Conservation (phyloP, 345 rosid species). For the Cardamine occulta region DNA sequence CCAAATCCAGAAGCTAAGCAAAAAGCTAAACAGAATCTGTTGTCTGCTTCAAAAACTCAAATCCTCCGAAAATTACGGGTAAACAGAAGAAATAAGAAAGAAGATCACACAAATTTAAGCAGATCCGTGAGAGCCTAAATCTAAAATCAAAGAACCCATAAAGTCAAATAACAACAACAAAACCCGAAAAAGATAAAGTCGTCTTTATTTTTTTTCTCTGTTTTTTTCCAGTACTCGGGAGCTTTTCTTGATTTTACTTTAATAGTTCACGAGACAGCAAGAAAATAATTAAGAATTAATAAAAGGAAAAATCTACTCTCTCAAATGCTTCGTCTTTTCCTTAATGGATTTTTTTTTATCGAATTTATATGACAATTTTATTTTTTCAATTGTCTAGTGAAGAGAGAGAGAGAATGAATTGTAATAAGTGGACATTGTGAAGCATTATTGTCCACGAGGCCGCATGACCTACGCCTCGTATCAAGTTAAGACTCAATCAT, state of each 20-base stretch:
- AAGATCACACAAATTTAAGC: conserved; percentile 40
- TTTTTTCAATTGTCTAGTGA: conserved; percentile 2
- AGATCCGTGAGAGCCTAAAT: conserved; percentile 37
- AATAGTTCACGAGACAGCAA: conserved; percentile 41
- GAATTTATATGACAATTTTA: conserved; percentile 21
- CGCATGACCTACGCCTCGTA: conserved; percentile 50
- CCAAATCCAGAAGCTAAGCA: conserved; percentile 38
- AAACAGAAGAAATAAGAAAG: conserved; percentile 27
- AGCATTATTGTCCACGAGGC: conserved; percentile 48
- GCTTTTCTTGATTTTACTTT: conserved; percentile 42
- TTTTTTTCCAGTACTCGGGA: conserved; percentile 39
- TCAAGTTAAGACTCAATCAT: conserved; percentile 42
- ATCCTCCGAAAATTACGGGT: conserved; percentile 29
- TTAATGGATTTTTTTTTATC: conserved; percentile 29
- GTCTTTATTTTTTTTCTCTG: conserved; percentile 27
- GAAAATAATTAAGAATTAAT: conserved; percentile 30
- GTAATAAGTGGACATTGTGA: conserved; percentile 45
- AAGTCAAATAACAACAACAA: conserved; percentile 44
- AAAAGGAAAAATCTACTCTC: not conserved
- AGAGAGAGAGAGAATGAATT: conserved; percentile 30
- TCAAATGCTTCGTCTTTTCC: conserved; percentile 22
- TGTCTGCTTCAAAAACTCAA: conserved; percentile 34
- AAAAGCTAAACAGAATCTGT: conserved; percentile 34
- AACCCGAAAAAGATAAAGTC: conserved; percentile 44
- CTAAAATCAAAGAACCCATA: conserved; percentile 40